Evolutionary conservation across 768 basidiomycete species (phyloP).

Genomic region (Pleurotus tuoliensis): DNA sequence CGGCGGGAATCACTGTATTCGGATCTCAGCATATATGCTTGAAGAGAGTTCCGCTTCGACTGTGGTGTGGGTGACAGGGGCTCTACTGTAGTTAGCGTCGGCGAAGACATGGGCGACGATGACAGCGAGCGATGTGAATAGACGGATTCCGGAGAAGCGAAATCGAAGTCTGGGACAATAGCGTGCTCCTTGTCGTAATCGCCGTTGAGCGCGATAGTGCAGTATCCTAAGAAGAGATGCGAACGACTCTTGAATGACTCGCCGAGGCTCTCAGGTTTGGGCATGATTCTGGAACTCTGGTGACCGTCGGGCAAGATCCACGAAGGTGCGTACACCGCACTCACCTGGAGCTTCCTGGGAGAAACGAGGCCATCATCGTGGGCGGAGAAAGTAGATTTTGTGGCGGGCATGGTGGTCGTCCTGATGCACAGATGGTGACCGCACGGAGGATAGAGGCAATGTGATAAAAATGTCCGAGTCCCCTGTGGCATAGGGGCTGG

Average conservation of each 20-base stretch:
- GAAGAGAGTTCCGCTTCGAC: not conserved
- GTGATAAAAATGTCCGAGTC: not conserved
- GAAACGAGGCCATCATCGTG: not conserved
- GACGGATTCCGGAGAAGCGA: not conserved
- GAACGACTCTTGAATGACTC: not conserved
- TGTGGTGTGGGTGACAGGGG: slow-evolving; percentile 15
- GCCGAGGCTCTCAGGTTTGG: not conserved
- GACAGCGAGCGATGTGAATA: not conserved
- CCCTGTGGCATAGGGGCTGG: too few relatives aligned
- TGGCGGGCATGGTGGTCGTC: not conserved
- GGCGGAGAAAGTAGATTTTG: not conserved
- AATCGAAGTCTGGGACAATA: not conserved
- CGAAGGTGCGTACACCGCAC: too few relatives aligned
- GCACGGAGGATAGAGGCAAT: not conserved
- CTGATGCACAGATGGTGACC: not conserved
- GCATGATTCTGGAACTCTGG: not conserved
- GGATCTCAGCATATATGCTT: not conserved
- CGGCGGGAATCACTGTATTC: slow-evolving; percentile 8
- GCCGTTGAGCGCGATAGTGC: not conserved
- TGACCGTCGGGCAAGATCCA: not conserved
- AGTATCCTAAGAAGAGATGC: not conserved
- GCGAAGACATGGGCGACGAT: slow-evolving; percentile 1
- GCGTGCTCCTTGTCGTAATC: not conserved
- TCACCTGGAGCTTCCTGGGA: not conserved
- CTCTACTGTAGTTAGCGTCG: slow-evolving; percentile 21